Evolutionary conservation across 352 stramenopile species (phyloP), one percentile per base, ranked within the genome.

Genomic region (Phytophthora tubulina): DNA sequence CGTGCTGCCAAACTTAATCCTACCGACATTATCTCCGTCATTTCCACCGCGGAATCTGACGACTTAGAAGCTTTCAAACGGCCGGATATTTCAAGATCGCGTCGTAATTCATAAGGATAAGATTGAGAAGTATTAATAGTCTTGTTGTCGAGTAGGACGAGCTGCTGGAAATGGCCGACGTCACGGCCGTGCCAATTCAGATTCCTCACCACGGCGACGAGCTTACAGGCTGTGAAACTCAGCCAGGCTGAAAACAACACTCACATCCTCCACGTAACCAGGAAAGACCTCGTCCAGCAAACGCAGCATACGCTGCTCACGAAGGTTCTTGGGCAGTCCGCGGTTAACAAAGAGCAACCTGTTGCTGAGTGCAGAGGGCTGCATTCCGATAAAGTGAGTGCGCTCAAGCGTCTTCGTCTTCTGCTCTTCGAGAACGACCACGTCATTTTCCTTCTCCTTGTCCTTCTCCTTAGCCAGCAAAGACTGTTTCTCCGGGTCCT

Each of bases 211-310:
- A 42, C 81, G 70, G 9, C 85, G 85, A 51, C 72, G 78, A 61
- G 67, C 70, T 74, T 95, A 81, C 32, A 85, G 78, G 31, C 72
- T 64, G 63, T 92, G 86, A 59, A 94, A 95, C 50, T 89, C 82
- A 32, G 81, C 81, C 50, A 96, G 79, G 63, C 95, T 92, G 66
- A 89, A 91, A 58, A 96, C 89, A 13, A 96, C 84, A 31, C 78
- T 86, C 33, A 95, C 89, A 52, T 95, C 87, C 41, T 93, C 82
- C 11, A 96, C 70, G 70, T 95, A 96, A 0, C 81, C 78, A 13
- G 87, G 89, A 59, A 96, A 96, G 1, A 96, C 87, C 48, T 96
- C 80, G 27, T 95, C 76, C 50, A 96, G 76, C 50, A 96, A 67
- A 63, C 86, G 89, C 14, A 94, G 73, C 63, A 95, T 79, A 6